These are phyloP conservation scores for Irpex lacteus DNA, from an alignment of 1,284 basidiomycete genomes.

Conservation along the genomic window DNA sequence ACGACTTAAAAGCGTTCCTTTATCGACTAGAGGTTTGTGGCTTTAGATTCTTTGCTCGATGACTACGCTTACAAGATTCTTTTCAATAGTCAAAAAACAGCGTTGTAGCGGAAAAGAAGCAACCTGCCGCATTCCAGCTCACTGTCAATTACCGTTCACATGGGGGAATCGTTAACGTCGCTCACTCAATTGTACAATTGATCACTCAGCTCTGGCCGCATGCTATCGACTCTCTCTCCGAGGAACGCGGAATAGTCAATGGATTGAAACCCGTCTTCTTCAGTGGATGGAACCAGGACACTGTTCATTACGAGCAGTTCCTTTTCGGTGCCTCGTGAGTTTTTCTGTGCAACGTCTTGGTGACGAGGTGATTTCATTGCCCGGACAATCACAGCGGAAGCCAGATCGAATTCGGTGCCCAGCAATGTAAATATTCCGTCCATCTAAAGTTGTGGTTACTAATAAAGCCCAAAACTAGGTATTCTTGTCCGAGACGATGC, in stretches of 20 bases:
- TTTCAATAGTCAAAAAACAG: background rate
- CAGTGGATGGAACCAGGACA: conserved; percentile 49
- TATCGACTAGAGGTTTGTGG: conserved; percentile 51
- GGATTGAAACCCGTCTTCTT: conserved; percentile 63
- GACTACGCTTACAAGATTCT: background rate
- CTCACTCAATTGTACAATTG: conserved; percentile 60
- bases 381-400: conserved; percentile 33
- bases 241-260: conserved; percentile 57
- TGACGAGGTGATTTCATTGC: too few relatives aligned
- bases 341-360: too few relatives aligned
- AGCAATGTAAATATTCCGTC: conserved; percentile 51
- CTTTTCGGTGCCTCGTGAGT: conserved; percentile 48
- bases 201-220: conserved; percentile 64
- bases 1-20: conserved; percentile 68
- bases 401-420: conserved; percentile 62
- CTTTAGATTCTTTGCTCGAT: background rate
- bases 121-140: conserved; percentile 56
- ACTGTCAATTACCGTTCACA: conserved; percentile 71
- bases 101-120: conserved; percentile 10
- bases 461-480: conserved; percentile 33
- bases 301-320: conserved; percentile 54
- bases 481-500: conserved; percentile 66
- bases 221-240: conserved; percentile 58
- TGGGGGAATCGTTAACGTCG: conserved; percentile 62
- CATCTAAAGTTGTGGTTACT: too few relatives aligned